These are phyloP conservation scores for Macadamia tetraphylla DNA, from an alignment of 164 flowering plant genomes.

Conservation along the genomic window DNA sequence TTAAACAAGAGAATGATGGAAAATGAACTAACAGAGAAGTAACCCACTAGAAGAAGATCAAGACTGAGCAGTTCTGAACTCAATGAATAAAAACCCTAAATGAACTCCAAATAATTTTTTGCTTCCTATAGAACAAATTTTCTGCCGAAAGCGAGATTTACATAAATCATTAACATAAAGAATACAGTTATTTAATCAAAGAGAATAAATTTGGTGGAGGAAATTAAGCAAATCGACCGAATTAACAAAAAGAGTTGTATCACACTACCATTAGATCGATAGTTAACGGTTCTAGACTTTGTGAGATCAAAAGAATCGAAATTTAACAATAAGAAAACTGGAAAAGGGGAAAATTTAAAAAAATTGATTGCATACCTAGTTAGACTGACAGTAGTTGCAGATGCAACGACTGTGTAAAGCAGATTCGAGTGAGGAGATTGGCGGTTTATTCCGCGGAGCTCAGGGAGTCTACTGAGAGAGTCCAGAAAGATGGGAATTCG, in stretches of 20 bases:
- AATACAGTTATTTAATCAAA: too few species aligned
- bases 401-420: constrained; percentile 7
- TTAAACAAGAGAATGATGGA: background rate
- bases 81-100: too few species aligned
- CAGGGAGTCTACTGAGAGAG: constrained; percentile 4
- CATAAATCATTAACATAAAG: too few species aligned
- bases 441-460: background rate
- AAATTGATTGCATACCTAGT: constrained; percentile 7
- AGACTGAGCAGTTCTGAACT: background rate
- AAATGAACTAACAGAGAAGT: background rate
- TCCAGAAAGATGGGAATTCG: constrained; percentile 5
- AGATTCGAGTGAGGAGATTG: background rate
- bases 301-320: background rate
- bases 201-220: background rate
- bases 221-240: background rate
- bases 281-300: background rate
- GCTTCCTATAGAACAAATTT: background rate
- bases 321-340: background rate
- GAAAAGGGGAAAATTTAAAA: background rate
- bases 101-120: background rate
- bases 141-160: too few species aligned
- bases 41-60: background rate
- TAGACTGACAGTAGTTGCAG: background rate
- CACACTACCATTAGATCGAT: background rate
- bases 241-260: background rate